phyloP scores from a whole-genome alignment of 2,329 filamentous ascomycete species.

The Hypoxylon sp. region DNA sequence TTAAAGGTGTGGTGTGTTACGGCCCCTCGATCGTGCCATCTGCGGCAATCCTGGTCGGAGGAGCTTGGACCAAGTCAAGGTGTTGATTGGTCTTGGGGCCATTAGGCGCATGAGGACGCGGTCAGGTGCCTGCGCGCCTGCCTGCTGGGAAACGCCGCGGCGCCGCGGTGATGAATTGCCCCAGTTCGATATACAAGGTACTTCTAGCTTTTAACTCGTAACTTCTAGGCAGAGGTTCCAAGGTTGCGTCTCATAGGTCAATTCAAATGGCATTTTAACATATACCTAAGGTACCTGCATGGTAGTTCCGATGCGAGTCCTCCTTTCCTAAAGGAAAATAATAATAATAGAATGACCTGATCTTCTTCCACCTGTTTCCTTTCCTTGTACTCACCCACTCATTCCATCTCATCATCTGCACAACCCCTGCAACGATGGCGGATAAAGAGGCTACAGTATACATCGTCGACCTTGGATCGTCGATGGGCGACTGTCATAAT shows the following conservation, averaged over 20 bases:
- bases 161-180: slow-evolving; percentile 11
- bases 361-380: slow-evolving; percentile 9
- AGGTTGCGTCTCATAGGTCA: slow-evolving; percentile 16
- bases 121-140: slow-evolving; percentile 52
- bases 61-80: slow-evolving; percentile 45
- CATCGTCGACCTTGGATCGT: slow-evolving; percentile 86
- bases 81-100: slow-evolving; percentile 25
- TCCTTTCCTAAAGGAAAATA: background rate
- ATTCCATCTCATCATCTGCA: slow-evolving; percentile 6
- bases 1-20: slow-evolving; percentile 28
- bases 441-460: slow-evolving; percentile 95
- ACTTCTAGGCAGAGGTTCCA: slow-evolving; percentile 24
- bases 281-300: too few species aligned
- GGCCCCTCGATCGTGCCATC: slow-evolving; percentile 37
- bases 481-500: slow-evolving; percentile 82
- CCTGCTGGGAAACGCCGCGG: slow-evolving; percentile 35
- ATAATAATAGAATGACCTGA: slow-evolving; percentile 6
- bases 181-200: slow-evolving; percentile 16
- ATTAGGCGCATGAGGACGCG: slow-evolving; percentile 34
- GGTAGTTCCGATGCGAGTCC: background rate
- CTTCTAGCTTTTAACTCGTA: slow-evolving; percentile 9
- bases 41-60: slow-evolving; percentile 8
- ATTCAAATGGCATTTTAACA: slow-evolving; percentile 15
- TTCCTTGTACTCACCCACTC: slow-evolving; percentile 13
- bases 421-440: slow-evolving; percentile 73